Conservation (phyloP, 202 grass and related monocot species). For the Bolboschoenoplectus hybrid region DNA sequence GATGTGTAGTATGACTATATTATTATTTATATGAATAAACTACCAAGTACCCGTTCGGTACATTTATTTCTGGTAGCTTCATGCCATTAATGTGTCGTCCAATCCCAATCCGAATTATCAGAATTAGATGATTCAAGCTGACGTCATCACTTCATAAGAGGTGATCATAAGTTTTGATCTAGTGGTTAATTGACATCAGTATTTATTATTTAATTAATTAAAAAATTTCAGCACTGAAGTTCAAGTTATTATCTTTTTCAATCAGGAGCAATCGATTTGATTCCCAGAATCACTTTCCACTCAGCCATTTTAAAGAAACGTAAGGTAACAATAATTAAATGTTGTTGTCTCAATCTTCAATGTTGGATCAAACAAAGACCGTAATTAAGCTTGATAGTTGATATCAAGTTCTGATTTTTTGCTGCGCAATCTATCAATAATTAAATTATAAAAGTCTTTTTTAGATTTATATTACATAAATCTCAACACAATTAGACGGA, state of each 20-base stretch:
- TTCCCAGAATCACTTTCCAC: not conserved
- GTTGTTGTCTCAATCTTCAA: not conserved
- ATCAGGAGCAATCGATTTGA: not conserved
- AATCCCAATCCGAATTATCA: not conserved
- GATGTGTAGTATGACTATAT: too few relatives aligned
- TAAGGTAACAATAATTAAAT: not conserved
- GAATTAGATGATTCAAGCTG: slow-evolving; percentile 12
- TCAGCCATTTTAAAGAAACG: not conserved
- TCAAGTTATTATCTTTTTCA: not conserved
- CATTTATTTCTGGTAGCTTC: slow-evolving; percentile 6
- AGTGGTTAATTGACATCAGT: not conserved
- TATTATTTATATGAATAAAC: too few relatives aligned
- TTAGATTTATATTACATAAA: too few relatives aligned
- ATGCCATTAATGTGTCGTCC: not conserved
- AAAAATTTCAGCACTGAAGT: not conserved
- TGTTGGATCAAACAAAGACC: not conserved
- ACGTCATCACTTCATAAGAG: not conserved
- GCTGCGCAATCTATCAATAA: too few relatives aligned
- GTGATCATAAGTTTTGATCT: not conserved
- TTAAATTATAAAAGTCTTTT: too few relatives aligned
- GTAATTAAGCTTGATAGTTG: not conserved
- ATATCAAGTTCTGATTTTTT: not conserved
- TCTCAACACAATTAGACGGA: too few relatives aligned
- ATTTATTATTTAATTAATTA: not conserved
- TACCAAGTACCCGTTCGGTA: not conserved